These are phyloP conservation scores for Clavispora fructus DNA, from an alignment of 805 yeast species.

Conservation along the genomic window DNA sequence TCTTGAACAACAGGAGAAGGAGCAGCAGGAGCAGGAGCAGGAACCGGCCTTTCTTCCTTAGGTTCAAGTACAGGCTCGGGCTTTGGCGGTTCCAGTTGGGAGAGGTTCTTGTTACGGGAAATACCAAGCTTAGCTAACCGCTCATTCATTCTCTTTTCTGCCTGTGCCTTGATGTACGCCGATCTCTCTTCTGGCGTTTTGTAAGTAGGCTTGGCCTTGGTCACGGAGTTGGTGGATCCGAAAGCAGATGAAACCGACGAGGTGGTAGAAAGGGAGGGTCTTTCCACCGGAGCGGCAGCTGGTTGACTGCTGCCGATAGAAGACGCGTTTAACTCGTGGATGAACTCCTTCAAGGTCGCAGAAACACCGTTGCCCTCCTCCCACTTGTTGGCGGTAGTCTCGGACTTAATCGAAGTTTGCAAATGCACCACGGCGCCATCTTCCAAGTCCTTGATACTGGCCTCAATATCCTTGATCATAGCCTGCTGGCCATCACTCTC, in stretches of 20 bases:
- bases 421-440: conserved; percentile 41
- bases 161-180: conserved; percentile 75
- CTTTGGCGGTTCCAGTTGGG: conserved; percentile 10
- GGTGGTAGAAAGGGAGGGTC: conserved; percentile 4
- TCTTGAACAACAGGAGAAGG: conserved; percentile 1
- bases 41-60: conserved; percentile 6
- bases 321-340: conserved; percentile 43
- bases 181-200: conserved; percentile 63
- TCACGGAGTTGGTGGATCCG: conserved; percentile 13
- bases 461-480: conserved; percentile 66
- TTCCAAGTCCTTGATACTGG: conserved; percentile 61
- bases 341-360: conserved; percentile 55
- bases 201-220: conserved; percentile 22
- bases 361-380: conserved; percentile 76
- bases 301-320: not conserved
- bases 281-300: not conserved
- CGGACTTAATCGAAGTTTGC: conserved; percentile 36
- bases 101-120: conserved; percentile 30
- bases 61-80: conserved; percentile 6
- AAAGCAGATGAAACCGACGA: conserved; percentile 1
- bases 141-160: conserved; percentile 73
- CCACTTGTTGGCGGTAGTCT: conserved; percentile 63
- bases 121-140: conserved; percentile 78
- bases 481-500: conserved; percentile 54
- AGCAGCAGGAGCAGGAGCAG: conserved; percentile 3